Evolutionary conservation across 805 yeast species (phyloP), one percentile per base, ranked within the genome.

Genomic region (Cyberlindnera americana): DNA sequence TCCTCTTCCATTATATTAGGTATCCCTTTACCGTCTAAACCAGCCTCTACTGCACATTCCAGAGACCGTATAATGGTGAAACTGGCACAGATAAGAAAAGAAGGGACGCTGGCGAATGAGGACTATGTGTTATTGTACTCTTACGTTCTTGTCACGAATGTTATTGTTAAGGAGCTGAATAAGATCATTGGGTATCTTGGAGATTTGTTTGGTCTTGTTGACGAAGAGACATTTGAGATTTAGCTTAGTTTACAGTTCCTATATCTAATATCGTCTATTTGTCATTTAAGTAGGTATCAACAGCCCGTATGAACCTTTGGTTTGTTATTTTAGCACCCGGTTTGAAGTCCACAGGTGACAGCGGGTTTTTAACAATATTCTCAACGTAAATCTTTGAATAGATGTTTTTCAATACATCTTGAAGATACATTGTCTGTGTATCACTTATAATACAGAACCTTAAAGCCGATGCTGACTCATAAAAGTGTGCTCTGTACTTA

Each of bases 91-190:
- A 74, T 80, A 15, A 62, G 93, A 36, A 53, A 60, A 40, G 50
- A 64, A 31, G 55, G 54, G 24, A 46, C 54, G 15, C 56, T 78
- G 29, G 64, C 72, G 10, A 82, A 83, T 52, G 84, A 82, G 45
- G 95, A 86, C 50, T 86, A 83, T 56, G 87, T 86, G 16, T 61
- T 86, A 50, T 69, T 86, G 35, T 87, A 85, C 54, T 77, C 90
- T 0, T 86, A 85, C 58, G 72, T 81, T 33, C 66, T 86, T 57
- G 90, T 83, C 17, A 78, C 90, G 0, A 67, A 81, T 28, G 75
- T 81, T 2, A 77, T 86, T 30, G 71, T 82, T 5, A 74, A 75
- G 29, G 88, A 83, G 54, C 61, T 86, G 48, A 78, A 79, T 43
- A 70, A 64, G 31, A 72, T 87, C 25, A 70, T 81, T 33, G 64